phyloP scores from a whole-genome alignment of 1,284 basidiomycete species.

The Xerocomus amazonicus region DNA sequence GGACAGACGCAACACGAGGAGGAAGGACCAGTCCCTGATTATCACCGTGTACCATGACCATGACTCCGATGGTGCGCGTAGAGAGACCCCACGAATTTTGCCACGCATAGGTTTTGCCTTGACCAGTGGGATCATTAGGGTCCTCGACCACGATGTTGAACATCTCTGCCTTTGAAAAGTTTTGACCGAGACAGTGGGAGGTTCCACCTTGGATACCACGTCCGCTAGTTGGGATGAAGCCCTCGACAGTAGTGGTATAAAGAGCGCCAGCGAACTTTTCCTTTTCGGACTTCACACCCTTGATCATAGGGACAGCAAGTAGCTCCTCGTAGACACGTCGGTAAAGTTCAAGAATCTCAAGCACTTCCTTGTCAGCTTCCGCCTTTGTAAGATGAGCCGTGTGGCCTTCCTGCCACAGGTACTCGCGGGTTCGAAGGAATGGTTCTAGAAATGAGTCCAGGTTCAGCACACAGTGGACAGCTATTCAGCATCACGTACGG shows the following conservation, averaged over 20 bases:
- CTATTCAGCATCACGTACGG: conserved; percentile 42
- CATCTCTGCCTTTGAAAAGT: conserved; percentile 95
- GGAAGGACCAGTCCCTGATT: conserved; percentile 96
- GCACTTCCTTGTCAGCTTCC: conserved; percentile 91
- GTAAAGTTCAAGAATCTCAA: conserved; percentile 94
- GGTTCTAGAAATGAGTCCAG: conserved; percentile 60
- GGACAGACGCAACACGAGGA: conserved; percentile 89
- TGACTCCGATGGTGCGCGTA: conserved; percentile 95
- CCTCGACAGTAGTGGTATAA: conserved; percentile 98
- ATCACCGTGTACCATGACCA: conserved; percentile 99
- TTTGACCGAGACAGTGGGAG: conserved; percentile 97
- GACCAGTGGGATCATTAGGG: conserved; percentile 69
- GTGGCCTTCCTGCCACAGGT: conserved; percentile 99
- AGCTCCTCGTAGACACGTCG: conserved; percentile 96
- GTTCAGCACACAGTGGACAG: neutral
- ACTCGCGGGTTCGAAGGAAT: conserved; percentile 98
- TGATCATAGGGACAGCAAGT: conserved; percentile 95
- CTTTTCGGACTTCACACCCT: conserved; percentile 97
- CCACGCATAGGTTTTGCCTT: conserved; percentile 82
- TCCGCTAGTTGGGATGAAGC: conserved; percentile 96
- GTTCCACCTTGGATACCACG: conserved; percentile 98
- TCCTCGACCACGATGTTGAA: conserved; percentile 98
- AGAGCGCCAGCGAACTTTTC: conserved; percentile 98
- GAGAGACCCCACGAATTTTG: conserved; percentile 99
- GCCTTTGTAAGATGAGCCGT: conserved; percentile 88